Conservation (phyloP, 1,284 basidiomycete species). For the Trametes hirsuta region DNA sequence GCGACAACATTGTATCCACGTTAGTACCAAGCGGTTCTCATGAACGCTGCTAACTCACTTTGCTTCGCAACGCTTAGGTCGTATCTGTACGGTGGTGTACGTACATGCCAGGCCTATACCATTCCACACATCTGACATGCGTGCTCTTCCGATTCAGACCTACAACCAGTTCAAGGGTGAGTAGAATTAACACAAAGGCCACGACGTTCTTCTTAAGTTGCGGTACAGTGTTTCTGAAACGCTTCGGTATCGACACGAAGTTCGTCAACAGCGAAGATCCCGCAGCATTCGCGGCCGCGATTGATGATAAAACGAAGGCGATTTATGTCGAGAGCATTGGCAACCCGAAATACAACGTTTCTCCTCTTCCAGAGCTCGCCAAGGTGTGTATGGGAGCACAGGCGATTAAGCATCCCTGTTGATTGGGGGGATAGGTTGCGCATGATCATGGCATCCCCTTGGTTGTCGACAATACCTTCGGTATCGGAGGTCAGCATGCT, state of each 20-base stretch:
- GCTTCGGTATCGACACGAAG: conserved; percentile 79
- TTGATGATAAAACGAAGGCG: conserved; percentile 79
- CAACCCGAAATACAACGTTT: conserved; percentile 83
- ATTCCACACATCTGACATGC: background rate
- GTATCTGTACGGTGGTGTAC: conserved; percentile 69
- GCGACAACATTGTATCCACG: conserved; percentile 84
- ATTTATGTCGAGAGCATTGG: conserved; percentile 86
- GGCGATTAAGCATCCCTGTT: too few species aligned
- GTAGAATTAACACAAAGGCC: conserved; percentile 7
- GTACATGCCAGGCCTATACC: conserved; percentile 21
- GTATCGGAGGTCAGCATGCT: conserved; percentile 64
- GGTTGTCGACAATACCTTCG: conserved; percentile 92
- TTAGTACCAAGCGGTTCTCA: conserved; percentile 36
- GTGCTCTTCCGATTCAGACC: conserved; percentile 45
- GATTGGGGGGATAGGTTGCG: conserved; percentile 43
- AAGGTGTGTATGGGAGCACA: conserved; percentile 46
- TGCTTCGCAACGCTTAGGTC: conserved; percentile 39
- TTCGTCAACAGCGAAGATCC: conserved; percentile 71
- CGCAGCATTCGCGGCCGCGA: conserved; percentile 70
- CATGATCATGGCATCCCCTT: conserved; percentile 78
- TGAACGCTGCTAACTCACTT: background rate
- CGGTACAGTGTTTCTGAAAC: conserved; percentile 57
- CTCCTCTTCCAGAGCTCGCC: conserved; percentile 73
- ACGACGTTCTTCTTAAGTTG: conserved; percentile 1
- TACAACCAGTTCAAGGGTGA: conserved; percentile 89